Base-by-base conservation (phyloP, 345 rosid species). In the Kernera saxatilis region DNA sequence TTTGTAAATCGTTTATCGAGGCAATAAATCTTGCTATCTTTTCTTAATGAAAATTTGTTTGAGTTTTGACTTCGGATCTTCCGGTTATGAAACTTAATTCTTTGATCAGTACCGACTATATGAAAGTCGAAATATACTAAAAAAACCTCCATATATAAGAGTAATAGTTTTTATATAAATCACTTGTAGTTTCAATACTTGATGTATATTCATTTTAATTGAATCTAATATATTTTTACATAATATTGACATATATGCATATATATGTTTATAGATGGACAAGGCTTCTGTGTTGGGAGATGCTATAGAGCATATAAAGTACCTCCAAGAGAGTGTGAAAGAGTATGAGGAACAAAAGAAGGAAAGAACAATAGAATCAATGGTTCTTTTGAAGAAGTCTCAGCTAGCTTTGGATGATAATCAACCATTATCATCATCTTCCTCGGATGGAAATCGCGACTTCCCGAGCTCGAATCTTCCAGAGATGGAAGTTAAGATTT, bases 241-340 rank as follows among this genome's bases (percentile, higher is more conserved):
- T 67, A 6, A 7, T 29, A 21, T 41, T 41, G 53, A 41, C 17
- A 14, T n/a, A 29, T 3, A 23, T 44, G 22, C 23, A 11, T 43
- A 6, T 44, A 21, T 43, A n/a, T 48, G 18, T 36, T 32, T 74
- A 22, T 71, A 93, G 98, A 88, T 77, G 93, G 98, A 93, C 76
- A 93, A 93, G 68, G 92, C 89, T 78, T 90, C 97, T 17, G 96
- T 93, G 75, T 89, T 93, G 55, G 96, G 88, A 63, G 98, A 86
- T 79, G 82, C 97, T 3, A 82, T 90, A 52, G 84, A 87, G 84
- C 87, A 93, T 84, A 44, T 93, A 84, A 90, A 90, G 68, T 84
- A 86, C 48, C 84, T 93, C 62, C 95, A 93, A 74, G 95, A 92
- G 51, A 82, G 65, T 59, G 86, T 92, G 1, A 80, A 81, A 77